Evolutionary conservation across 1,284 basidiomycete species (phyloP).

Genomic region (Schizophyllum commune): DNA sequence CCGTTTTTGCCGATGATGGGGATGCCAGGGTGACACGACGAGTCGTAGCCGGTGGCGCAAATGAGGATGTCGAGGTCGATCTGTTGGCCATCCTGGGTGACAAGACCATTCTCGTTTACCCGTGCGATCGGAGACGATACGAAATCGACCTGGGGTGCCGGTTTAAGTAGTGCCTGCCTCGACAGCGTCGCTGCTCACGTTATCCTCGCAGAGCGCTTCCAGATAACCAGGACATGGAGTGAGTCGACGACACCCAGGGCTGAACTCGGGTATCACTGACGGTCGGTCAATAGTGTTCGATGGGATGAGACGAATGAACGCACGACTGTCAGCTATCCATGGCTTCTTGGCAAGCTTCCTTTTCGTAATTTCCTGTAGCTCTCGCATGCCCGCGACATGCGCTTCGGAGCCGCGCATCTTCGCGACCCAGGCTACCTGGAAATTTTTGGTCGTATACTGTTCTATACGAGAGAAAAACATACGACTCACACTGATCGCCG

Average conservation of each 20-base stretch:
- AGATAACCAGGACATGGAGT: constrained; percentile 63
- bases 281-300: background rate
- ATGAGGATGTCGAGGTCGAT: constrained; percentile 52
- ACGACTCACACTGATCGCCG: constrained; percentile 40
- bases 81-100: constrained; percentile 43
- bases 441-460: too few relatives aligned
- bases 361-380: constrained; percentile 42
- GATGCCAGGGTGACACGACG: constrained; percentile 41
- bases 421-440: constrained; percentile 25
- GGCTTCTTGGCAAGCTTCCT: constrained; percentile 47
- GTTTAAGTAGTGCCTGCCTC: background rate
- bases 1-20: constrained; percentile 46
- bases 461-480: background rate
- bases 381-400: constrained; percentile 37
- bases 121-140: constrained; percentile 39
- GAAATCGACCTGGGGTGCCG: constrained; percentile 42
- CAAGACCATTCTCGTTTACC: constrained; percentile 46
- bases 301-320: constrained; percentile 10
- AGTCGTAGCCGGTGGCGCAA: constrained; percentile 56
- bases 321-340: constrained; percentile 50
- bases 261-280: constrained; percentile 50
- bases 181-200: constrained; percentile 27
- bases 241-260: constrained; percentile 48
- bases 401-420: constrained; percentile 10
- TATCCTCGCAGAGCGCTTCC: constrained; percentile 52